A percentile compares a stretch with the other conserved stretches of the same genome.
phyloP scores from a whole-genome alignment of 352 stramenopile genomes.

The Stephanocyclus meneghinianus region DNA sequence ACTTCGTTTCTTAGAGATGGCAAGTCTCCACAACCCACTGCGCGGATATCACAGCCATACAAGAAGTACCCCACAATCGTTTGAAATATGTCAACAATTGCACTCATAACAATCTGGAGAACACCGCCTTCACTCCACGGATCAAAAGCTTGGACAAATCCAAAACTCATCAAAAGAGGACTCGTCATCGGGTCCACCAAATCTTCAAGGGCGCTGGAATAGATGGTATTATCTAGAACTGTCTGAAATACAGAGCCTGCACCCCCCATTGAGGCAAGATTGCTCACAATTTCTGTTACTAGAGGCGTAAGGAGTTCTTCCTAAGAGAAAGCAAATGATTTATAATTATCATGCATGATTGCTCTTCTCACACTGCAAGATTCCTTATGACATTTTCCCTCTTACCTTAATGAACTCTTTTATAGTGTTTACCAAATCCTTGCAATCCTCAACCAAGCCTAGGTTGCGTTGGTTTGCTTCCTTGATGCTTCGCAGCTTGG shows the following conservation, averaged over 20 bases:
- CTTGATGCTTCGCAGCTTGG: no score
- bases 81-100: conserved; percentile 3
- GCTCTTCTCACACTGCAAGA: no score
- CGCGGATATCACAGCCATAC: neutral
- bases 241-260: neutral
- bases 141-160: conserved; percentile 2
- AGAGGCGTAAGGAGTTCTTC: neutral
- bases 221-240: neutral
- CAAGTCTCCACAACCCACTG: neutral
- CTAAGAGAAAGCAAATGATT: neutral
- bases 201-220: neutral
- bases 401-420: no score
- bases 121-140: neutral
- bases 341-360: neutral
- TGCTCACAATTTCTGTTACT: neutral
- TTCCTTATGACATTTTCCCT: no score
- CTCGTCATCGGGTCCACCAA: neutral
- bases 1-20: neutral
- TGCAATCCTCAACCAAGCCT: no score
- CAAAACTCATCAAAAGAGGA: neutral
- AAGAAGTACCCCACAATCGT: neutral
- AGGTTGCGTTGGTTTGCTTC: no score
- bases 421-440: no score
- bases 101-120: neutral
- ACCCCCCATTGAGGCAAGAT: neutral